Conservation (phyloP, 768 basidiomycete genomes). For the Xerocomellus intermedius region DNA sequence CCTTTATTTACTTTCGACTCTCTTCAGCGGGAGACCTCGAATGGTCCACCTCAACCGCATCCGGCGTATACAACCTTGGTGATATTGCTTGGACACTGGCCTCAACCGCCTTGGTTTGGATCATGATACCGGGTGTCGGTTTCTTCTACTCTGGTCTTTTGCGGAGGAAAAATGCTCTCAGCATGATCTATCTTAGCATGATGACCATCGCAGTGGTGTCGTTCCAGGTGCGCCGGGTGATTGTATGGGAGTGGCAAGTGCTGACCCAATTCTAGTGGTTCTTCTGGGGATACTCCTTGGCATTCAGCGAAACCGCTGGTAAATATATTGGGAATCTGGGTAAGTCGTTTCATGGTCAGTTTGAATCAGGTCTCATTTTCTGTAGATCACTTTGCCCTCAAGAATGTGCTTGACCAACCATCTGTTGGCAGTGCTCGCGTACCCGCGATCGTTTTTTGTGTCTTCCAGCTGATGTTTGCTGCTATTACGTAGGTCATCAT, state of each 20-base stretch:
- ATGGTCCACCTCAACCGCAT: conserved; percentile 21
- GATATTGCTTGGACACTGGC: conserved; percentile 70
- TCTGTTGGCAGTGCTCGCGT: conserved; percentile 71
- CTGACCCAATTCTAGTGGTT: conserved; percentile 64
- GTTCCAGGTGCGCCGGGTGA: conserved; percentile 74
- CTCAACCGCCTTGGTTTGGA: conserved; percentile 77
- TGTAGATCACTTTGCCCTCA: conserved; percentile 80
- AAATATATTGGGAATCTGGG: conserved; percentile 85
- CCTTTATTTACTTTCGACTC: neutral
- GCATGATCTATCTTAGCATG: conserved; percentile 83
- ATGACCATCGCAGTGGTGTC: conserved; percentile 75
- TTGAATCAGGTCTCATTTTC: neutral
- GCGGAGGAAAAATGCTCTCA: conserved; percentile 89
- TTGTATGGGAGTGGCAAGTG: conserved; percentile 4
- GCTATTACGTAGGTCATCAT: conserved; percentile 64
- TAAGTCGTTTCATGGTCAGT: conserved; percentile 33
- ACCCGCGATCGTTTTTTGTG: conserved; percentile 72
- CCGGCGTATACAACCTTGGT: conserved; percentile 53
- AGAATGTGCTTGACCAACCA: conserved; percentile 69
- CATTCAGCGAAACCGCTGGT: conserved; percentile 77
- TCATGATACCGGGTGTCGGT: conserved; percentile 85
- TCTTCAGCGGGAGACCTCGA: conserved; percentile 40
- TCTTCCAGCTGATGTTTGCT: conserved; percentile 92
- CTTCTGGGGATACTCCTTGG: conserved; percentile 95
- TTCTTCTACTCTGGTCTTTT: conserved; percentile 91